Evolutionary conservation across 768 basidiomycete species (phyloP).

Genomic region (Leccinum longicurvipes): DNA sequence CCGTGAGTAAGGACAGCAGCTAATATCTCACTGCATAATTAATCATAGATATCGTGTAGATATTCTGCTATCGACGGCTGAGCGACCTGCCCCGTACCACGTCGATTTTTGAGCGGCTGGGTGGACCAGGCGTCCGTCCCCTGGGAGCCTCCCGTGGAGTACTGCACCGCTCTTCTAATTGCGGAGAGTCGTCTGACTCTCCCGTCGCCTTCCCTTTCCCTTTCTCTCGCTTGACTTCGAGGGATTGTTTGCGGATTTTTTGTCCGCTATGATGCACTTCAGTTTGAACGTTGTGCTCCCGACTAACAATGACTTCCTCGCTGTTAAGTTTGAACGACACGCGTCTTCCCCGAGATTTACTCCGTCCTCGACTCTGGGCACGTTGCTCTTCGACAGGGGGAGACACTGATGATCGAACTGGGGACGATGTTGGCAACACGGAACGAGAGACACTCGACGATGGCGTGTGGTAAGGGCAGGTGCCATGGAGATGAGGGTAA

Average conservation of each 20-base stretch:
- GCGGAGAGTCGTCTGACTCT: slow-evolving; percentile 1
- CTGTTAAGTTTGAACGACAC: slow-evolving; percentile 54
- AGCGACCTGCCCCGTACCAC: slow-evolving; percentile 20
- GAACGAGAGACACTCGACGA: slow-evolving; percentile 46
- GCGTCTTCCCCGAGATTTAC: slow-evolving; percentile 51
- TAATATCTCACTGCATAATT: slow-evolving; percentile 6
- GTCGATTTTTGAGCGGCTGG: slow-evolving; percentile 13
- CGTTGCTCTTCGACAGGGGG: slow-evolving; percentile 32
- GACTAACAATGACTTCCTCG: slow-evolving; percentile 11
- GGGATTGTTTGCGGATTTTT: slow-evolving; percentile 3
- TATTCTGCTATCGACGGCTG: slow-evolving; percentile 18
- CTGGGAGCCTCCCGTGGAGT: slow-evolving; percentile 10
- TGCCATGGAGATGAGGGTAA: slow-evolving; percentile 16
- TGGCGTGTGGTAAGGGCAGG: slow-evolving; percentile 18
- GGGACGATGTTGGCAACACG: slow-evolving; percentile 52
- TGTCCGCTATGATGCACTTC: slow-evolving; percentile 4
- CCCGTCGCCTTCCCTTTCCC: slow-evolving; percentile 15
- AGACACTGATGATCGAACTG: slow-evolving; percentile 39
- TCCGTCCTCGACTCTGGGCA: slow-evolving; percentile 41
- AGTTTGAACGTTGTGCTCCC: slow-evolving; percentile 7
- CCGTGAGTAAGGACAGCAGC: slow-evolving; percentile 1
- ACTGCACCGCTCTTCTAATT: slow-evolving; percentile 13
- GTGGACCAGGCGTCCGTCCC: slow-evolving; percentile 29
- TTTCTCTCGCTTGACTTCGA: slow-evolving; percentile 15
- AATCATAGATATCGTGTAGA: slow-evolving; percentile 7